phyloP scores from a whole-genome alignment of 352 stramenopile genomes.

The Pythium sukuiense region DNA sequence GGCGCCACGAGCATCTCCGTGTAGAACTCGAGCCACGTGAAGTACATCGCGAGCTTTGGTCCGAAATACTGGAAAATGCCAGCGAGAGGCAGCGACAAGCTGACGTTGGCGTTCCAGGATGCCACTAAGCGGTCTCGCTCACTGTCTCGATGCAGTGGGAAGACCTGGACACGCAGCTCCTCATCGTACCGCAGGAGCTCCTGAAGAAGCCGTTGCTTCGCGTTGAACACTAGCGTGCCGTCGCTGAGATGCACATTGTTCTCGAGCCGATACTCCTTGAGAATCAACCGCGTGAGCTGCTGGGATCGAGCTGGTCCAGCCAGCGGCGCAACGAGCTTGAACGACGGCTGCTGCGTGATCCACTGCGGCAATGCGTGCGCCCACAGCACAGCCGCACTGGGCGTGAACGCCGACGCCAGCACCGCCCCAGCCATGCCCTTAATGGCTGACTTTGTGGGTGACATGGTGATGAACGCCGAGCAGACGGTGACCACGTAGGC shows the following conservation, averaged over 20 bases:
- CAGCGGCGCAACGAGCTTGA: constrained; percentile 49
- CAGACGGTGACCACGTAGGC: constrained; percentile 51
- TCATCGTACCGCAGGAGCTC: constrained; percentile 33
- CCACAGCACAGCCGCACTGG: constrained; percentile 10
- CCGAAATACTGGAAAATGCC: constrained; percentile 70
- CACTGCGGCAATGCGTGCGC: constrained; percentile 35
- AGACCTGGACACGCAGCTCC: constrained; percentile 35
- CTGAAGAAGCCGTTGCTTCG: constrained; percentile 39
- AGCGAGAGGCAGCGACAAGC: constrained; percentile 36
- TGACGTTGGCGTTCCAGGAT: constrained; percentile 40
- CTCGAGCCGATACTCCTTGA: constrained; percentile 42
- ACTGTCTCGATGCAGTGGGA: constrained; percentile 61
- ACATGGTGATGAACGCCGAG: constrained; percentile 28
- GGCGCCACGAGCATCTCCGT: constrained; percentile 71
- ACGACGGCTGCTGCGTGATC: constrained; percentile 48
- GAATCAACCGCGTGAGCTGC: constrained; percentile 52
- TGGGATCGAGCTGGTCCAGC: constrained; percentile 51
- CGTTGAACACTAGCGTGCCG: constrained; percentile 37
- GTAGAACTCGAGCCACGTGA: constrained; percentile 86
- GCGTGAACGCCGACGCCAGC: background rate
- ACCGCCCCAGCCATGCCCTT: background rate
- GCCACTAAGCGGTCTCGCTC: constrained; percentile 42
- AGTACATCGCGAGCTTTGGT: constrained; percentile 70
- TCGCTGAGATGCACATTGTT: constrained; percentile 38
- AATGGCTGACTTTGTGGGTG: constrained; percentile 1